phyloP scores from a whole-genome alignment of 495 filamentous ascomycete species.

The Bacidia gigantensis region DNA sequence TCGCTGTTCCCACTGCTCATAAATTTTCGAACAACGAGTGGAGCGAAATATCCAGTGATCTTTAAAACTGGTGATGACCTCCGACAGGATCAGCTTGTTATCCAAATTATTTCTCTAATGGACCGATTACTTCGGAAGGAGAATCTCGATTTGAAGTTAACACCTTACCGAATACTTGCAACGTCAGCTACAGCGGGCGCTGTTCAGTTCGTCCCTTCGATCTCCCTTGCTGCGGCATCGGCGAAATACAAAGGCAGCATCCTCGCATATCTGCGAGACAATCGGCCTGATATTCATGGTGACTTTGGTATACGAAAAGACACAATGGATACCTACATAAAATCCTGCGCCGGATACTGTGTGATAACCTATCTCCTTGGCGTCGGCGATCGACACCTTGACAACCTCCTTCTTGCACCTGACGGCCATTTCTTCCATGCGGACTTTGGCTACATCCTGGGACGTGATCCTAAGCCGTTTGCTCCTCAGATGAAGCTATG shows the following conservation, averaged over 20 bases:
- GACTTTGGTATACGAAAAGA: slow-evolving; percentile 83
- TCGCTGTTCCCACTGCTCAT: slow-evolving; percentile 79
- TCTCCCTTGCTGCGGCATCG: slow-evolving; percentile 64
- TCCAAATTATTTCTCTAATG: slow-evolving; percentile 98
- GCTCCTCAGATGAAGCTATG: slow-evolving; percentile 93
- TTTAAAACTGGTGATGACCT: slow-evolving; percentile 98
- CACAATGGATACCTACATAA: slow-evolving; percentile 89
- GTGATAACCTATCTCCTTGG: slow-evolving; percentile 99
- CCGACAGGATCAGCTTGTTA: slow-evolving; percentile 92
- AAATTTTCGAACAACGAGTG: slow-evolving; percentile 71
- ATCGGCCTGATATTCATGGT: slow-evolving; percentile 76
- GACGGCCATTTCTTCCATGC: slow-evolving; percentile 96
- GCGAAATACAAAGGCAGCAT: slow-evolving; percentile 68
- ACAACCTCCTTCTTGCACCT: slow-evolving; percentile 85
- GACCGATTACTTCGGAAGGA: slow-evolving; percentile 91
- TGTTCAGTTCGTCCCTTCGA: slow-evolving; percentile 82
- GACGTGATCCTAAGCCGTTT: slow-evolving; percentile 94
- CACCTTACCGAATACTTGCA: slow-evolving; percentile 90
- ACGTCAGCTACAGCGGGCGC: slow-evolving; percentile 80
- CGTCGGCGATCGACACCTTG: slow-evolving; percentile 89
- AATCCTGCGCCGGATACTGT: slow-evolving; percentile 93
- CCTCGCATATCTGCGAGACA: slow-evolving; percentile 72
- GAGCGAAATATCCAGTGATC: slow-evolving; percentile 71
- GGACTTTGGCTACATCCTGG: slow-evolving; percentile 95
- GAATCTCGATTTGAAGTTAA: slow-evolving; percentile 89